Base-by-base conservation (phyloP, 371 early-diverging fungal genomes). In the Mucor racemosus region DNA sequence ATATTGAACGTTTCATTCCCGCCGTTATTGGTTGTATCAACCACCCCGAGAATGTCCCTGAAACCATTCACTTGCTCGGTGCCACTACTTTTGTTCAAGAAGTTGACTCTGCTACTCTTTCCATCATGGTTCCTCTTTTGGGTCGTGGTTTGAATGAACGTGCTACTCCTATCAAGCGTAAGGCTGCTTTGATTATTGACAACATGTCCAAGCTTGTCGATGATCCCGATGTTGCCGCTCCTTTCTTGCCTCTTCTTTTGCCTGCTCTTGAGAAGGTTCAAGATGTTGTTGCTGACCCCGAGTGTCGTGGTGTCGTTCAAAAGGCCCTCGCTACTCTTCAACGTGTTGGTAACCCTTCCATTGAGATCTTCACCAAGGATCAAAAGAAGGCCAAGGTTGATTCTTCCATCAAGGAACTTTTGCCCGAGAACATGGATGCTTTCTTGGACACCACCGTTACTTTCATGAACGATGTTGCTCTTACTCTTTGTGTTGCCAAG, bases 131-230 rank as follows among this genome's bases (percentile, higher is more conserved):
- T 64, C 94, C 94, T 53, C 82, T 92, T n/a, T 78, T 94, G 59
- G 76, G 77, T 64, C 90, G 92, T 82, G 93, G 92, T 87, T 81
- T 94, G 59, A 73, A 80, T 21, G 90, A 88, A 65, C 79, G 88
- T 58, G 73, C 76, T 42, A 87, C 87, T 44, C 70, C 88, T 66
- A 86, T 89, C 70, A 84, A 91, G 73, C 93, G 93, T 83, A 90
- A 91, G 79, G 80, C 92, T 66, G 89, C 92, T 64, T 88, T 92
- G 72, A 92, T 94, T 66, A 90, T 94, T 56, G 91, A 91, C 75
- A 94, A 94, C 78, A 88, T 94, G 88, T 92, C 88, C 75, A 93
- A 93, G 82, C 87, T 94, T 41, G 93, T 92, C 66, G 84, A 88
- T 69, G 86, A 91, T 76, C 93, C 94, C 35, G 84, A 84, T 60